Evolutionary conservation across 352 stramenopile genomes (phyloP).

Genomic region (Saprolegnia diclina): DNA sequence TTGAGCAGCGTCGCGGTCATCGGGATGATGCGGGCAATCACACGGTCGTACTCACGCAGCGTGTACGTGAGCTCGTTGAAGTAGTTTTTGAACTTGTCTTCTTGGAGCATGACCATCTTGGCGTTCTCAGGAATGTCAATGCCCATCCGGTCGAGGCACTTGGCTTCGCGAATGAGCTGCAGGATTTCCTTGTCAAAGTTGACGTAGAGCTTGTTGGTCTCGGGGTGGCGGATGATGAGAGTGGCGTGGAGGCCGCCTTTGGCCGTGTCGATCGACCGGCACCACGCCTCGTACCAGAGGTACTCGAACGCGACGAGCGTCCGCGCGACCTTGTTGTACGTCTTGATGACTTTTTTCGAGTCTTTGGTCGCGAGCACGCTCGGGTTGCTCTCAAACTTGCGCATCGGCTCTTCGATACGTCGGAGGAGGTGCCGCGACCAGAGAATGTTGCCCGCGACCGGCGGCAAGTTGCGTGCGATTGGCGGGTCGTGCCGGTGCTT

Average conservation of each 20-base stretch:
- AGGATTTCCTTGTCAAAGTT: slow-evolving; percentile 88
- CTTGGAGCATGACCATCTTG: slow-evolving; percentile 77
- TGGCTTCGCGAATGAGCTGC: slow-evolving; percentile 80
- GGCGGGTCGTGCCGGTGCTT: slow-evolving; percentile 78
- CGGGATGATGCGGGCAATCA: slow-evolving; percentile 67
- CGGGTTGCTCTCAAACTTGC: slow-evolving; percentile 79
- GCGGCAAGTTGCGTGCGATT: slow-evolving; percentile 70
- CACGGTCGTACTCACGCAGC: slow-evolving; percentile 74
- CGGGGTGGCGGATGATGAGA: slow-evolving; percentile 75
- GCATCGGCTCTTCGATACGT: slow-evolving; percentile 86
- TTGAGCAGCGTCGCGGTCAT: slow-evolving; percentile 48
- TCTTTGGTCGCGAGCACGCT: slow-evolving; percentile 82
- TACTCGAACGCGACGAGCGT: slow-evolving; percentile 89
- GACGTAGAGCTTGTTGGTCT: slow-evolving; percentile 68
- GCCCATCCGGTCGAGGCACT: slow-evolving; percentile 74
- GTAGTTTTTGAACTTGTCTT: slow-evolving; percentile 85
- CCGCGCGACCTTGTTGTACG: slow-evolving; percentile 76
- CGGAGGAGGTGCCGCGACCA: slow-evolving; percentile 79
- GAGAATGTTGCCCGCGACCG: slow-evolving; percentile 80
- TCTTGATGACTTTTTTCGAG: slow-evolving; percentile 87
- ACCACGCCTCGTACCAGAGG: slow-evolving; percentile 86
- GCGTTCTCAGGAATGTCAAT: slow-evolving; percentile 80
- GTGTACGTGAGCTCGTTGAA: slow-evolving; percentile 79
- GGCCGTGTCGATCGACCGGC: slow-evolving; percentile 65
- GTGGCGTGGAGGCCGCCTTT: slow-evolving; percentile 74